These are phyloP conservation scores for Globisporangium rhizosaccharum DNA, from an alignment of 352 stramenopile genomes.

Conservation along the genomic window DNA sequence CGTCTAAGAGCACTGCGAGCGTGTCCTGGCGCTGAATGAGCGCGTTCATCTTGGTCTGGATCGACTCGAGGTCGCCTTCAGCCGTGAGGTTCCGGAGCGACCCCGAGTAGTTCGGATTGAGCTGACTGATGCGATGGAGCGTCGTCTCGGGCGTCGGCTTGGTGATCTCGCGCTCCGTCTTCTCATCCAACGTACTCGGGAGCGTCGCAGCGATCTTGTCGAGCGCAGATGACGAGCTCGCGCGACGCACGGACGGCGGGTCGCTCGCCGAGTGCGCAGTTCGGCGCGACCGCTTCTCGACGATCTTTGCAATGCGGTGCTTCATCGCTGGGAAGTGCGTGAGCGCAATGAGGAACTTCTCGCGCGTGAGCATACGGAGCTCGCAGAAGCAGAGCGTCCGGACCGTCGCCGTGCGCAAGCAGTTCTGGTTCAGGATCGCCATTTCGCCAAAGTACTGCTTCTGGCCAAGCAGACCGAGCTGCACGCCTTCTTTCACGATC, in stretches of 20 bases:
- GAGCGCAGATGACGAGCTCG: slow-evolving; percentile 33
- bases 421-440: slow-evolving; percentile 62
- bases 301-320: slow-evolving; percentile 69
- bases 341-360: slow-evolving; percentile 52
- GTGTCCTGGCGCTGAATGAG: slow-evolving; percentile 59
- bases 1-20: slow-evolving; percentile 32
- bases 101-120: slow-evolving; percentile 84
- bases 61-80: slow-evolving; percentile 78
- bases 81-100: slow-evolving; percentile 63
- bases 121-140: slow-evolving; percentile 67
- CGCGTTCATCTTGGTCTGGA: slow-evolving; percentile 47
- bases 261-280: slow-evolving; percentile 17
- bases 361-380: slow-evolving; percentile 54
- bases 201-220: slow-evolving; percentile 51
- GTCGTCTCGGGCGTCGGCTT: slow-evolving; percentile 42
- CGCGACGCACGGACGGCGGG: not conserved
- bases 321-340: slow-evolving; percentile 51
- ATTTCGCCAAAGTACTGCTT: slow-evolving; percentile 82
- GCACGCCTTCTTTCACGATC: slow-evolving; percentile 34
- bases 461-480: slow-evolving; percentile 53
- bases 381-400: slow-evolving; percentile 73
- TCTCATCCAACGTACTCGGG: slow-evolving; percentile 36
- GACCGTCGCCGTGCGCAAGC: slow-evolving; percentile 50
- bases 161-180: slow-evolving; percentile 40
- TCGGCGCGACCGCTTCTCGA: slow-evolving; percentile 53